Percentiles rank a stretch among this genome's conserved stretches.
These are phyloP conservation scores for Lachnellula willkommii DNA, from an alignment of 2,329 filamentous ascomycete genomes.

Conservation along the genomic window DNA sequence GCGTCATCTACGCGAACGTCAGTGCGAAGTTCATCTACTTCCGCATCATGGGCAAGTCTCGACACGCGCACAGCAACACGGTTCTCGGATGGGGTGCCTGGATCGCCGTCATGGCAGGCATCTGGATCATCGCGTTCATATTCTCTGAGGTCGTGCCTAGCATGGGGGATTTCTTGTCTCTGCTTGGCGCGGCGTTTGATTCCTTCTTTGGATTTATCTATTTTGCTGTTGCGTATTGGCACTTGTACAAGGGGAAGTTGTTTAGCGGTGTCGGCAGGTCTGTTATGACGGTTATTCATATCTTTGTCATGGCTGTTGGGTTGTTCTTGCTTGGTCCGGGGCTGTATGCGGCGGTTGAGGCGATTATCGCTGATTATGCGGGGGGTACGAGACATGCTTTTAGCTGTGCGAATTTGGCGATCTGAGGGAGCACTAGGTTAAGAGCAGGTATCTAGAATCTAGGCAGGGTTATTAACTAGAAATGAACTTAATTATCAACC, in stretches of 20 bases:
- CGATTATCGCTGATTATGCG: conserved; percentile 46
- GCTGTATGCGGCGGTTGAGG: conserved; percentile 47
- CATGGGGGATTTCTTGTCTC: conserved; percentile 46
- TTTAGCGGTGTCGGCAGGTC: conserved; percentile 34
- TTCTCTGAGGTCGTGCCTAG: conserved; percentile 44
- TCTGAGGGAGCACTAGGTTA: conserved; percentile 29
- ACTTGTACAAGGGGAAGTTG: conserved; percentile 37
- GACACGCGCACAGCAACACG: conserved; percentile 43
- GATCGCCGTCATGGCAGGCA: conserved; percentile 36
- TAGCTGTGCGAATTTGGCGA: conserved; percentile 43
- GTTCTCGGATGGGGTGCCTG: conserved; percentile 43
- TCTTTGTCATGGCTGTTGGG: conserved; percentile 40
- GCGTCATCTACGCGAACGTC: conserved; percentile 46
- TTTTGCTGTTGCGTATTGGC: conserved; percentile 45
- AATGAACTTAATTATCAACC: no score
- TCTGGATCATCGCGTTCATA: conserved; percentile 42
- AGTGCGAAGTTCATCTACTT: conserved; percentile 43
- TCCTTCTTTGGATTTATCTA: conserved; percentile 48
- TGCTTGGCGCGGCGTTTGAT: conserved; percentile 44
- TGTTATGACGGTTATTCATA: conserved; percentile 40
- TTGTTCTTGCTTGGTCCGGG: conserved; percentile 47
- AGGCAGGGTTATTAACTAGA: no score
- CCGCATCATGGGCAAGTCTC: conserved; percentile 39
- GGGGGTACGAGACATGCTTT: conserved; percentile 42
- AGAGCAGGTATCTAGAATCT: no score